These are phyloP conservation scores for Haplosporangium sp. DNA, from an alignment of 371 early-diverging fungal species.

Conservation along the genomic window DNA sequence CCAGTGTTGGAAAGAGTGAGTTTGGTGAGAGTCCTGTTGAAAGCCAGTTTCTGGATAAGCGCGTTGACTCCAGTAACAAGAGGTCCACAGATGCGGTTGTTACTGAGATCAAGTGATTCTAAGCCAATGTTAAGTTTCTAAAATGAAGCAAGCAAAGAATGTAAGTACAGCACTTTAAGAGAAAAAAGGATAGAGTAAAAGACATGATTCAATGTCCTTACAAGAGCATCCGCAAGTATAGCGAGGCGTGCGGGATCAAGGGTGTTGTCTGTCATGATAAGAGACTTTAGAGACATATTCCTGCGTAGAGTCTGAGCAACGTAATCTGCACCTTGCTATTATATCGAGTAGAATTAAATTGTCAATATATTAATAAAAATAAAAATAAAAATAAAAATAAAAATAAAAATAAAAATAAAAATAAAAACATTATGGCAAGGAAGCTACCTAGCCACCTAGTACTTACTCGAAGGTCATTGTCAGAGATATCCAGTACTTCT, in stretches of 20 bases:
- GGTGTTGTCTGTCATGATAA: conserved; percentile 67
- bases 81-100: conserved; percentile 43
- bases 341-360: neutral
- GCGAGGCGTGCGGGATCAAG: conserved; percentile 65
- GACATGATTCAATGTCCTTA: conserved; percentile 32
- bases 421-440: too few relatives aligned
- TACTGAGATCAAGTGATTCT: conserved; percentile 43
- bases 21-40: conserved; percentile 71
- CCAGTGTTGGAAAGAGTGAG: conserved; percentile 74
- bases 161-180: neutral
- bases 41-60: conserved; percentile 71
- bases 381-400: too few relatives aligned
- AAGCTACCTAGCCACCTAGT: neutral
- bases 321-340: conserved; percentile 69
- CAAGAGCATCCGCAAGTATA: conserved; percentile 72
- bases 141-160: neutral
- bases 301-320: conserved; percentile 71
- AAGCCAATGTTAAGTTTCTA: conserved; percentile 56
- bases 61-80: conserved; percentile 57
- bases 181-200: neutral
- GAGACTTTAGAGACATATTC: conserved; percentile 63
- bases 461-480: conserved; percentile 67
- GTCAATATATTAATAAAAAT: too few relatives aligned
- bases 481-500: conserved; percentile 60
- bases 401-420: too few relatives aligned